A percentile compares a stretch with the other conserved stretches of the same genome.
These are phyloP conservation scores for Fusarium kyushuense DNA, from an alignment of 2,329 filamentous ascomycete genomes.

Conservation along the genomic window DNA sequence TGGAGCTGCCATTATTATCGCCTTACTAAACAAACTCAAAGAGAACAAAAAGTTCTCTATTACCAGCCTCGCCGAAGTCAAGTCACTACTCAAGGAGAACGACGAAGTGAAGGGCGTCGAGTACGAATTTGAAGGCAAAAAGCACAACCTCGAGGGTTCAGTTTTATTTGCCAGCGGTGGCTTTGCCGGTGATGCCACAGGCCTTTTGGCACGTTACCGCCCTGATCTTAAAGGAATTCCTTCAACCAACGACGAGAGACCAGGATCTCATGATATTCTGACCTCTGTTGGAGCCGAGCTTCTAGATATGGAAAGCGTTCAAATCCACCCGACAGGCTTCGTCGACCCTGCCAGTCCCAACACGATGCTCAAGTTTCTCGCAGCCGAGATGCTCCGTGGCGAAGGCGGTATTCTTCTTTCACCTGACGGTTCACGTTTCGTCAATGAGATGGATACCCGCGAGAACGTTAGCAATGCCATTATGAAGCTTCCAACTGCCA, in stretches of 20 bases:
- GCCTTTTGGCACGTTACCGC: conserved; percentile 66
- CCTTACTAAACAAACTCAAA: conserved; percentile 65
- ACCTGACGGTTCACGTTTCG: conserved; percentile 62
- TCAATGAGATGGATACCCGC: conserved; percentile 72
- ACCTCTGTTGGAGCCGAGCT: conserved; percentile 56
- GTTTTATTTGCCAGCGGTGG: conserved; percentile 72
- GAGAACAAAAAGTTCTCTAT: conserved; percentile 64
- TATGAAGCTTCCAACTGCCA: conserved; percentile 54
- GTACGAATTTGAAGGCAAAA: conserved; percentile 55
- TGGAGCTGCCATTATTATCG: conserved; percentile 68
- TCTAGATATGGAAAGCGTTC: conserved; percentile 68
- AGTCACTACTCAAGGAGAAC: conserved; percentile 57
- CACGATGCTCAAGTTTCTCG: conserved; percentile 69
- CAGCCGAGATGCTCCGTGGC: conserved; percentile 71
- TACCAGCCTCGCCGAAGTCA: conserved; percentile 65
- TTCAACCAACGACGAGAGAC: conserved; percentile 71
- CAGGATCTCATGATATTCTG: conserved; percentile 64
- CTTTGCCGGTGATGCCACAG: conserved; percentile 71
- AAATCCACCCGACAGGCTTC: conserved; percentile 75
- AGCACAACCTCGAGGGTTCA: conserved; percentile 56
- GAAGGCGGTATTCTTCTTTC: conserved; percentile 70
- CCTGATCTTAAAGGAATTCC: conserved; percentile 70
- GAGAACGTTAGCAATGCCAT: conserved; percentile 67
- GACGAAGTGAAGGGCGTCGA: conserved; percentile 64
- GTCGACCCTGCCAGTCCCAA: conserved; percentile 63